Conservation (phyloP, 1,284 basidiomycete species). For the Papiliotrema flavescens region DNA sequence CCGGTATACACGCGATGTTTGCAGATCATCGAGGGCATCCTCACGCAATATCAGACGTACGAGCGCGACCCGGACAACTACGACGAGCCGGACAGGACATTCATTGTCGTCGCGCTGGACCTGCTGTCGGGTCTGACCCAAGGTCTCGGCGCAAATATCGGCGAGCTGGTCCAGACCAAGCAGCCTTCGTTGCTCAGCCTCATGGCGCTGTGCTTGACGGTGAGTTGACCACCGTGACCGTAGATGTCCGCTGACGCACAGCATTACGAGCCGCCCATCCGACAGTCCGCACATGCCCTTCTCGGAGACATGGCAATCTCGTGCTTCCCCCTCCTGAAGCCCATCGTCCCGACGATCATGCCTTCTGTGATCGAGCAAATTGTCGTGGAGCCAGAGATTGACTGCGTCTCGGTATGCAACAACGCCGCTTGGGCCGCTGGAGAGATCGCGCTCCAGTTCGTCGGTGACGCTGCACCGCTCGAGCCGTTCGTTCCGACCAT, state of each 20-base stretch:
- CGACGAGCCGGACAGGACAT: constrained; percentile 90
- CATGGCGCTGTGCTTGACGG: constrained; percentile 77
- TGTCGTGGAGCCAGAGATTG: constrained; percentile 65
- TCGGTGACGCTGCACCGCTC: constrained; percentile 53
- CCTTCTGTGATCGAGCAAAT: constrained; percentile 84
- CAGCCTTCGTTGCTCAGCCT: constrained; percentile 74
- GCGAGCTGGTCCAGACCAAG: constrained; percentile 62
- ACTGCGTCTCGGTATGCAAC: constrained; percentile 95
- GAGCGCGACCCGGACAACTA: constrained; percentile 64
- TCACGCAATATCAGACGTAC: constrained; percentile 68
- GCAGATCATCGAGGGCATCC: constrained; percentile 74
- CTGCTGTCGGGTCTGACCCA: constrained; percentile 93
- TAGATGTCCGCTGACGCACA: constrained; percentile 16
- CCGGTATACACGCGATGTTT: constrained; percentile 93
- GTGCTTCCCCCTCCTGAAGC: constrained; percentile 71
- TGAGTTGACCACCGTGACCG: constrained; percentile 23
- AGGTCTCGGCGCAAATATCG: constrained; percentile 76
- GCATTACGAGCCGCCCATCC: constrained; percentile 90
- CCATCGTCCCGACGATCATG: constrained; percentile 83
- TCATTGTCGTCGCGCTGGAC: constrained; percentile 95
- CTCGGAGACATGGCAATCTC: constrained; percentile 98
- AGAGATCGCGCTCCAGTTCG: constrained; percentile 87
- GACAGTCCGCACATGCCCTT: constrained; percentile 94
- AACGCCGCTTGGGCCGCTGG: constrained; percentile 99
- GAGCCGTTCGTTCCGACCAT: constrained; percentile 83